phyloP scores from a whole-genome alignment of 148 eudicot species.

The Amaranthus hypochondriacus region DNA sequence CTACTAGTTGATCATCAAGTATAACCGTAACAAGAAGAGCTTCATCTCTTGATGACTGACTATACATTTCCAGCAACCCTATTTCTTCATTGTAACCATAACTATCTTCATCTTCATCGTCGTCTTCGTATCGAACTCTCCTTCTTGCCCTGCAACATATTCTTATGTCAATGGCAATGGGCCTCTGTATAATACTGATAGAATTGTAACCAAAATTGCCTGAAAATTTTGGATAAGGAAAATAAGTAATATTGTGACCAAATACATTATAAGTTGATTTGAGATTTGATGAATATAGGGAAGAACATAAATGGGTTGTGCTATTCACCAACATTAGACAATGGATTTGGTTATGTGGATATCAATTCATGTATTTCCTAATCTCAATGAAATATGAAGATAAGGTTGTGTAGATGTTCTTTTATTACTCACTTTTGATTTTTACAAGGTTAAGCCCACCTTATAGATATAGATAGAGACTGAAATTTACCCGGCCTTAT shows the following conservation, averaged over 20 bases:
- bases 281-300: constrained; percentile 1
- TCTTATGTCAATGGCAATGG: not conserved
- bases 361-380: not conserved
- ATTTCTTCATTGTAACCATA: constrained; percentile 58
- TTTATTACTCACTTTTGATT: too few relatives aligned
- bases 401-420: too few relatives aligned
- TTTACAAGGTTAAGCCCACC: too few relatives aligned
- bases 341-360: not conserved
- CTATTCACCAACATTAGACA: constrained; percentile 14
- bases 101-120: constrained; percentile 27
- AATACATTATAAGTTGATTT: not conserved
- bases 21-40: constrained; percentile 57
- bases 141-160: constrained; percentile 36
- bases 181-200: not conserved
- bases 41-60: constrained; percentile 48
- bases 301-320: not conserved
- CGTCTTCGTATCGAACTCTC: constrained; percentile 35
- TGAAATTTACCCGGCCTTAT: too few relatives aligned
- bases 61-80: constrained; percentile 57
- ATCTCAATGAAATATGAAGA: too few relatives aligned
- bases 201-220: not conserved
- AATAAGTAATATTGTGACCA: not conserved
- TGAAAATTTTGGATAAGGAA: not conserved
- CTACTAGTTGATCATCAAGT: constrained; percentile 56
- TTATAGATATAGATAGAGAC: too few relatives aligned